phyloP scores from a whole-genome alignment of 305 asterid genomes.

The Rubia tinctorum region DNA sequence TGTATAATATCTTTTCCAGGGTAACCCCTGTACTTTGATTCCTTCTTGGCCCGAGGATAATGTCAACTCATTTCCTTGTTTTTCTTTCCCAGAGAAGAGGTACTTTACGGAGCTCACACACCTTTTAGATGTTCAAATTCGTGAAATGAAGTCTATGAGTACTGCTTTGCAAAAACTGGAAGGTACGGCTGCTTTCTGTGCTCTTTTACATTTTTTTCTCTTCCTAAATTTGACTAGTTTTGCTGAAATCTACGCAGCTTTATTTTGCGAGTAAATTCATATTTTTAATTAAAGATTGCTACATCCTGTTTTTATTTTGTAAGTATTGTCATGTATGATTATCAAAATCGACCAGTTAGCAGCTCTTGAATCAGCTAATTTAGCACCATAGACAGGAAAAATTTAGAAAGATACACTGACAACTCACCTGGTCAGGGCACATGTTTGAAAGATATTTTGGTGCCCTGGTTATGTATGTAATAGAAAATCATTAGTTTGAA shows the following conservation, averaged over 20 bases:
- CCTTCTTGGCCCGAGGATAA: background rate
- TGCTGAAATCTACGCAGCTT: slow-evolving; percentile 1
- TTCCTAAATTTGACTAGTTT: background rate
- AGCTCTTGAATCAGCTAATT: background rate
- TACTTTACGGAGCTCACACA: slow-evolving; percentile 79
- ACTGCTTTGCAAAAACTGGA: slow-evolving; percentile 68
- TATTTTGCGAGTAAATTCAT: background rate
- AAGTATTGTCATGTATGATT: background rate
- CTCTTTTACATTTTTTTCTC: background rate
- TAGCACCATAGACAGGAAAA: background rate
- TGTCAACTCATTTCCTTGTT: slow-evolving; percentile 3
- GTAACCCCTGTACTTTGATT: background rate
- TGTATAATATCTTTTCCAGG: background rate
- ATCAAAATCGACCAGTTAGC: background rate
- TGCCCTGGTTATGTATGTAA: background rate
- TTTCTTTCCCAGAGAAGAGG: slow-evolving; percentile 65
- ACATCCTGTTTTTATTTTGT: background rate
- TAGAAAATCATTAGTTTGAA: background rate
- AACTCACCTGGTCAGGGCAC: background rate
- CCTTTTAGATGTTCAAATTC: slow-evolving; percentile 63
- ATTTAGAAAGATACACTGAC: background rate
- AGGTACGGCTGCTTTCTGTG: slow-evolving; percentile 24
- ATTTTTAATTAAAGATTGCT: background rate
- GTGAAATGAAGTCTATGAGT: slow-evolving; percentile 90
- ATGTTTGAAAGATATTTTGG: background rate